phyloP scores from a whole-genome alignment of 805 yeast genomes.

The Crinitomyces ghanaensis region DNA sequence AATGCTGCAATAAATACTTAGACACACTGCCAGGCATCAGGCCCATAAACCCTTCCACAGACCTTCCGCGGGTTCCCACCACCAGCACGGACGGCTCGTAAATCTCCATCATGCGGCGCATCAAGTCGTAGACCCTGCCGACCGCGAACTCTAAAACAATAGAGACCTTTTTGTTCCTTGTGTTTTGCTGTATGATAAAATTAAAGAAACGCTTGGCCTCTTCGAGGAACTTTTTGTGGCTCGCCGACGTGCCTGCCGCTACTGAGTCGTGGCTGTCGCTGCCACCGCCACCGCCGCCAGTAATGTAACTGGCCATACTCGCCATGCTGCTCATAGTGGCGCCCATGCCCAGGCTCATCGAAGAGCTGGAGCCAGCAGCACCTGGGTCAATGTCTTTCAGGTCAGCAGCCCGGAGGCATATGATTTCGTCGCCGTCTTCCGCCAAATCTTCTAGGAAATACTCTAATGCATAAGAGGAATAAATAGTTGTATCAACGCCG shows the following conservation, averaged over 20 bases:
- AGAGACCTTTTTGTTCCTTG: conserved; percentile 29
- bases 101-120: conserved; percentile 31
- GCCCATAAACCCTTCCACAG: conserved; percentile 31
- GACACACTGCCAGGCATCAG: conserved; percentile 35
- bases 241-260: conserved; percentile 1
- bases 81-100: conserved; percentile 36
- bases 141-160: conserved; percentile 34
- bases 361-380: conserved; percentile 13
- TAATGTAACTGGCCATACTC: conserved; percentile 1
- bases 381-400: conserved; percentile 23
- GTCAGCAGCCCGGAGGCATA: conserved; percentile 34
- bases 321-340: no score
- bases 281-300: not conserved
- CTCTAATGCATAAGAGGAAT: conserved; percentile 33
- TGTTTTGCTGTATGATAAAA: conserved; percentile 26
- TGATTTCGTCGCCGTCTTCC: conserved; percentile 36
- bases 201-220: conserved; percentile 28
- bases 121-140: conserved; percentile 33
- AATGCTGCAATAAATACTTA: conserved; percentile 36
- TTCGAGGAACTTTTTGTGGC: conserved; percentile 21
- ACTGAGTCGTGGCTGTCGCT: not conserved
- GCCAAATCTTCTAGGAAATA: conserved; percentile 37
- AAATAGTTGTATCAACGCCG: conserved; percentile 33
- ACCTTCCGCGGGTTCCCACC: conserved; percentile 35
- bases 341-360: no score